Base-by-base conservation (phyloP, 495 filamentous ascomycete species). In the Amniculicola lignicola region DNA sequence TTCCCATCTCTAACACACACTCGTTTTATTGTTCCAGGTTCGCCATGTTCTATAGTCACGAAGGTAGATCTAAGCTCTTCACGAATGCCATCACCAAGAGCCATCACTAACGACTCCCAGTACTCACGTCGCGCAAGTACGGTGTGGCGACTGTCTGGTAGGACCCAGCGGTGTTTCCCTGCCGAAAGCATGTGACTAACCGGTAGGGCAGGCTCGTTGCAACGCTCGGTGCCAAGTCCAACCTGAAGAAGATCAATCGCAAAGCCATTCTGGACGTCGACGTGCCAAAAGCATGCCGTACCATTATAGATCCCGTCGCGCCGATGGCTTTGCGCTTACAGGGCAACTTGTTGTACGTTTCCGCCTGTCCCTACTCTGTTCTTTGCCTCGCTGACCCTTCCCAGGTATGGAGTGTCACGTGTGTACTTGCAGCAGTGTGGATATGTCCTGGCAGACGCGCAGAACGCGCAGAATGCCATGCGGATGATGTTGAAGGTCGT, bases 71-170 rank as follows among this genome's bases (percentile, higher is more conserved):
- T 42, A 27, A 18, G n/a, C 31, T 51, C 15, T 46, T 16, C 10
- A 50, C 23, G 46, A 29, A n/a, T 35, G 14, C 46, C 3, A 15
- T 52, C 61, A 5, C 16, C 12, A 14, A 7, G 3, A 15, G 18
- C 29, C 9, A 55, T 62, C 35, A 72, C 44, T 2, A 38, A 6
- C 16, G 37, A 9, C n/a, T 22, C 52, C 10, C 67, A 95, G 90
- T 97, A 54, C 83, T 98, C 48, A 95, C 88, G 4, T 90, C 81
- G 39, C 84, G 84, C 36, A 85, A 90, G 66, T 85, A 95, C 75
- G 93, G 93, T 24, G 89, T 98, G 49, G 89, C 92, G 3, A 96
- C 92, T 1, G 83, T 98, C 44, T 98, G 93, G 91, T 95, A 77
- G 69, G 82, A 4, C 25, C 3, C 3, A 16, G 25, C 36, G 2